Percentiles rank a stretch among this genome's conserved stretches.
These are phyloP conservation scores for Bacidia gigantensis DNA, from an alignment of 495 filamentous ascomycete genomes.

Conservation along the genomic window DNA sequence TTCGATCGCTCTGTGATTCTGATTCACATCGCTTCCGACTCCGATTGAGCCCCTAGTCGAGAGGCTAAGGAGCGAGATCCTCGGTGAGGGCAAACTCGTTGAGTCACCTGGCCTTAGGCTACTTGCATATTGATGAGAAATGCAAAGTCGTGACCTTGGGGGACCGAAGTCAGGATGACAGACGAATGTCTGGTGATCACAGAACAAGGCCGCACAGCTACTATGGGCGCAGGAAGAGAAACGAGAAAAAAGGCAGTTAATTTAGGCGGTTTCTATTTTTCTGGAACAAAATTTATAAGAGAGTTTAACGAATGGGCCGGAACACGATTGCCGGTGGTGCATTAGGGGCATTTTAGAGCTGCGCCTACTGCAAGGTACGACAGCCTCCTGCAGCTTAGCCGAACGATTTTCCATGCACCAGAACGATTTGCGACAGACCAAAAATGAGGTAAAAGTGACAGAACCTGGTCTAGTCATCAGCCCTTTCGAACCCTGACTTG, in stretches of 20 bases:
- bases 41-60: not conserved
- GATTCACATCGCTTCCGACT: not conserved
- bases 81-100: not conserved
- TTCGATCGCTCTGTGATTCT: not conserved
- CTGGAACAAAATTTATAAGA: not conserved
- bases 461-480: not conserved
- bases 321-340: not conserved
- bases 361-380: slow-evolving; percentile 4
- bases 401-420: not conserved
- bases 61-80: not conserved
- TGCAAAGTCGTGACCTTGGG: not conserved
- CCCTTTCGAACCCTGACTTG: not conserved
- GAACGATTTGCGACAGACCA: slow-evolving; percentile 5
- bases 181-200: not conserved
- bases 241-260: not conserved
- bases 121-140: not conserved
- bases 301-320: not conserved
- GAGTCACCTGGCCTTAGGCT: not conserved
- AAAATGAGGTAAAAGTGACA: slow-evolving; percentile 1
- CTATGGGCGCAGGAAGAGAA: too few relatives aligned
- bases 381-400: not conserved
- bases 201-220: too few relatives aligned
- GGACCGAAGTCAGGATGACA: too few relatives aligned
- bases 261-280: not conserved
- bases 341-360: not conserved